Conservation (phyloP, 805 yeast species). For the Kuraishia capsulata region DNA sequence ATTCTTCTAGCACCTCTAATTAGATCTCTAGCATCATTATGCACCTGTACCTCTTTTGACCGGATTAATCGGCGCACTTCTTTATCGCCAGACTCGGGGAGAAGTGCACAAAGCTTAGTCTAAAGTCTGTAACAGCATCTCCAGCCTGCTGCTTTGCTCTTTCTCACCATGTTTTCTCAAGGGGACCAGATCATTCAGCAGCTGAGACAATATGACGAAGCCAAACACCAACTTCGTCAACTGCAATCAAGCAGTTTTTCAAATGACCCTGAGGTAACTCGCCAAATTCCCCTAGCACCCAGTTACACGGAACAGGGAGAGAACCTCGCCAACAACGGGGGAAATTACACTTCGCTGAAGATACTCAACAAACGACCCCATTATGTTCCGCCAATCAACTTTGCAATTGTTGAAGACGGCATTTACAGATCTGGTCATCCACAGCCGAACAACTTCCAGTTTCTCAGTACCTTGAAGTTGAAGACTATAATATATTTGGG, state of each 20-base stretch:
- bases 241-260: constrained; percentile 1
- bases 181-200: constrained; percentile 24
- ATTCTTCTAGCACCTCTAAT: no score
- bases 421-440: constrained; percentile 94
- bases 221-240: constrained; percentile 11
- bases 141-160: no score
- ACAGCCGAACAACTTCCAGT: constrained; percentile 76
- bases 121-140: no score
- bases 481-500: constrained; percentile 78
- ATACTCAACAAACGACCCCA: constrained; percentile 20
- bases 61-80: no score
- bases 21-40: no score
- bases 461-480: constrained; percentile 57
- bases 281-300: constrained; percentile 1
- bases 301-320: constrained; percentile 1
- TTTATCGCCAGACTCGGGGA: no score
- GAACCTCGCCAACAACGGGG: neutral
- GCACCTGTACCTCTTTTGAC: no score
- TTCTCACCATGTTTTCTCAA: constrained; percentile 22
- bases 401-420: constrained; percentile 79
- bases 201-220: constrained; percentile 21
- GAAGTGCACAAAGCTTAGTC: no score
- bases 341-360: constrained; percentile 18
- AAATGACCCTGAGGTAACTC: no score
- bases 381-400: constrained; percentile 86